A percentile compares a stretch with the other conserved stretches of the same genome.
These are phyloP conservation scores for Cantharellus anzutake DNA, from an alignment of 768 basidiomycete genomes.

Conservation along the genomic window DNA sequence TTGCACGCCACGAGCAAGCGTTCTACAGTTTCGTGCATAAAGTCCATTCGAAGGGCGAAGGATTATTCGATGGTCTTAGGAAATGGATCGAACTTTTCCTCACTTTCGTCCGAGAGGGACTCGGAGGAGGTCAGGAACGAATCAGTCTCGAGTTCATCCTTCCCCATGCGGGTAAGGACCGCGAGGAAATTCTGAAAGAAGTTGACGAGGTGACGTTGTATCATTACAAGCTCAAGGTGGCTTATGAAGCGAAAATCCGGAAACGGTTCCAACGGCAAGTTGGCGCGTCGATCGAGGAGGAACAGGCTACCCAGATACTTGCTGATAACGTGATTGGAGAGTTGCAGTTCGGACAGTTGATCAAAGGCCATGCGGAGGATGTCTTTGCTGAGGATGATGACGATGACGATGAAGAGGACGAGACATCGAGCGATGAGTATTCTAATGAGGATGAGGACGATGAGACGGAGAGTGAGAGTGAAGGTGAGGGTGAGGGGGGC, in stretches of 20 bases:
- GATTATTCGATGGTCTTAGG: conserved; percentile 87
- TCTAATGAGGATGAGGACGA: not conserved
- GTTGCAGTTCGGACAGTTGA: conserved; percentile 63
- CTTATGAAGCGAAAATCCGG: conserved; percentile 84
- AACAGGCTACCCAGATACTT: conserved; percentile 64
- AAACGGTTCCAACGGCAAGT: conserved; percentile 45
- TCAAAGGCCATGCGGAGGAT: conserved; percentile 62
- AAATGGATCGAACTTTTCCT: conserved; percentile 93
- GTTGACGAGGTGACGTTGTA: conserved; percentile 80
- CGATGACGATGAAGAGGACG: conserved; percentile 18
- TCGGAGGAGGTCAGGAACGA: conserved; percentile 27
- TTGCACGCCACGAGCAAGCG: conserved; percentile 82
- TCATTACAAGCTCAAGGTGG: conserved; percentile 85
- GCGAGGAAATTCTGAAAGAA: conserved; percentile 60
- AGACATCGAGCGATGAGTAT: conserved; percentile 23
- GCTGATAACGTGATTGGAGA: conserved; percentile 68
- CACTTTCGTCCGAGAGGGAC: conserved; percentile 72
- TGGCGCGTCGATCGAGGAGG: conserved; percentile 46
- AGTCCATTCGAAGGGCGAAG: conserved; percentile 91
- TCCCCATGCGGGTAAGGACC: conserved; percentile 62
- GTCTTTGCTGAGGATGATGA: conserved; percentile 46
- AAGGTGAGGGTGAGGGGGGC: not conserved
- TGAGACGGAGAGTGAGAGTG: not conserved
- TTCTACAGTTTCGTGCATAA: conserved; percentile 98
- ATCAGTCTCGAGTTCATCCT: conserved; percentile 80